Evolutionary conservation across 129 eudicot species (phyloP), one percentile per base, ranked within the genome.

Genomic region (Flaveria brownii): DNA sequence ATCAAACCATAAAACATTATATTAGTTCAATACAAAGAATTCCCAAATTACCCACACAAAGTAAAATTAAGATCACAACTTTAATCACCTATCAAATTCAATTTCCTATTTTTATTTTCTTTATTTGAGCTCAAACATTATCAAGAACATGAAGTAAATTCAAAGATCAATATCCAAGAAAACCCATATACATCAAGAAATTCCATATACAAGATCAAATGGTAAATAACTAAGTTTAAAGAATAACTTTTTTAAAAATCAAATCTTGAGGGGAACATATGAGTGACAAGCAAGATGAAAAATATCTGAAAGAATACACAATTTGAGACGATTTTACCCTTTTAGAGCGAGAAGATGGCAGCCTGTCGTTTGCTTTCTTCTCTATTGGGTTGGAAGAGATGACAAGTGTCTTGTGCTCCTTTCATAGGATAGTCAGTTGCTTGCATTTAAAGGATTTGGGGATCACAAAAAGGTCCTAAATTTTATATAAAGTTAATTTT

Each of bases 361-460:
- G 15, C 60, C 83, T 76, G 73, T 71, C 78, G 73, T 76, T 69
- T 81, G 72, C 78, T 79, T 70, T 62, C 83, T 82, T 79, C 82
- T 81, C 59, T 76, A 67, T 57, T 75, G 72, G 67, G 61, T 30
- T 74, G 86, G 72, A 84, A 89, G 82, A 77, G 81, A 60, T 75
- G 94, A 82, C 91, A 86, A 84, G 91, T 86, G 95, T 85, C 94
- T 68, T 2, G 56, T 82, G 71, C 52, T 74, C 45, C 79, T 51
- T 63, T 57, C 54, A 79, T 20, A 25, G 68, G 64, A 65, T n/a
- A 23, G 70, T 74, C 17, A 60, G 70, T 74, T 12, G 30, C 74
- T 77, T 82, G 28, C 76, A 68, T 76, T 81, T 71, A 61, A 79
- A 81, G 73, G 70, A 63, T 43, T 68, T 47, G 30, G 18, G 23